phyloP scores from a whole-genome alignment of 2,329 filamentous ascomycete species.

The Fusarium liriodendri region DNA sequence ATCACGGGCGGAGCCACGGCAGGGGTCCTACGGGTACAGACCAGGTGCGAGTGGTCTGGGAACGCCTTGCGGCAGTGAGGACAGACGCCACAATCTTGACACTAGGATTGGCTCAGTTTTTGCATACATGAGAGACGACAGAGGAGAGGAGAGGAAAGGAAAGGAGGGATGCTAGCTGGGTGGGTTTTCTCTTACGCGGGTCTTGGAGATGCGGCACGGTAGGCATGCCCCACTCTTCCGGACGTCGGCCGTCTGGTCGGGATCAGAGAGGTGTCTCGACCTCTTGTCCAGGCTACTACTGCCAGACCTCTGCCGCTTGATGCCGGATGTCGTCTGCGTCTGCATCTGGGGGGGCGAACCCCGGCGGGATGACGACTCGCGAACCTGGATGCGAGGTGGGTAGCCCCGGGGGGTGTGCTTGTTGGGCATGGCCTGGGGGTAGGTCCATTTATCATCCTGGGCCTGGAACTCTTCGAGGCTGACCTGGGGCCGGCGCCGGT shows the following conservation, averaged over 20 bases:
- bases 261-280: conserved; percentile 52
- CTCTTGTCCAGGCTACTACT: conserved; percentile 49
- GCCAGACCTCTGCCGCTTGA: conserved; percentile 52
- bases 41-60: conserved; percentile 54
- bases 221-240: conserved; percentile 61
- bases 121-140: conserved; percentile 24
- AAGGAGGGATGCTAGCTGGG: conserved; percentile 14
- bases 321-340: conserved; percentile 34
- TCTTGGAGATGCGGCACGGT: conserved; percentile 61
- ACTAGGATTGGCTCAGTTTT: conserved; percentile 49
- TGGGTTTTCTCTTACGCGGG: conserved; percentile 55
- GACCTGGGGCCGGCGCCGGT: conserved; percentile 43
- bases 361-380: conserved; percentile 41
- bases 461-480: conserved; percentile 51
- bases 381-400: conserved; percentile 48
- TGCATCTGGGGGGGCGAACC: conserved; percentile 26
- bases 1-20: conserved; percentile 53
- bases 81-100: conserved; percentile 55
- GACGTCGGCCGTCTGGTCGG: conserved; percentile 60
- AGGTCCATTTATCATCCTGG: conserved; percentile 56
- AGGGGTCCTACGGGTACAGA: conserved; percentile 53
- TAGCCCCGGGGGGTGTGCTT: conserved; percentile 48
- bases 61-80: conserved; percentile 56
- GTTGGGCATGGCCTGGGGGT: conserved; percentile 50
- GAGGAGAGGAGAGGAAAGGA: conserved; percentile 13